Evolutionary conservation across 805 yeast species (phyloP), one percentile per base, ranked within the genome.

Genomic region (Komagataella pseudopastoris): DNA sequence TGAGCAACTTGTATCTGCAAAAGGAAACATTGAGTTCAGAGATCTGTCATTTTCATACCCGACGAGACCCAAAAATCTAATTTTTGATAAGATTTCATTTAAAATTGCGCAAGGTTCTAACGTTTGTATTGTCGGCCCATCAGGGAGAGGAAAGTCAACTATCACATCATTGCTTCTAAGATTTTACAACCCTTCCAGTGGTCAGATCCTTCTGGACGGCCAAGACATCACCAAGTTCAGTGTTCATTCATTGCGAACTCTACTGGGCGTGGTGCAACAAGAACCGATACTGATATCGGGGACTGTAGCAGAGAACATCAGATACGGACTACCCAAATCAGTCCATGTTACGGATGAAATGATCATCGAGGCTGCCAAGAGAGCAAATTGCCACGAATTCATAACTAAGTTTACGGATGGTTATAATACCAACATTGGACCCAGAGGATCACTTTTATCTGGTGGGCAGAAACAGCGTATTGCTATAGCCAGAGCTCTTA

Each of bases 401-500:
- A 71, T 90, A 46, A 62, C 74, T 6, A 80, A 80, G 46, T 84
- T 91, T 67, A 96, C 96, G 1, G 80, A 83, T 43, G 90, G 90
- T 1, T 70, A 88, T 50, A 80, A 88, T 50, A 91, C 98, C 0
- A 71, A 76, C 49, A 89, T 90, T 8, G 97, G 97, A 0, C 85
- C 96, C 1, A 74, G 95, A 50, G 93, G 93, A 16, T 64, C 69
- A 2, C 55, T 66, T 44, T 53, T 91, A 51, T 85, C 95, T 55
- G 98, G 97, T 18, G 98, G 98, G 14, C 98, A 91, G 65, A 87
- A 86, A 67, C 98, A 91, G 65, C 71, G 98, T 58, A 81, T 91
- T 47, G 95, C 96, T 8, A 72, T 91, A 52, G 96, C 97, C 1
- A 75, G 98, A 54, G 88, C 96, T 0, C 72, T 91, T 51, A 73